Evolutionary conservation across 2,329 filamentous ascomycete species (phyloP).

Genomic region (Didymellaceae sp.): DNA sequence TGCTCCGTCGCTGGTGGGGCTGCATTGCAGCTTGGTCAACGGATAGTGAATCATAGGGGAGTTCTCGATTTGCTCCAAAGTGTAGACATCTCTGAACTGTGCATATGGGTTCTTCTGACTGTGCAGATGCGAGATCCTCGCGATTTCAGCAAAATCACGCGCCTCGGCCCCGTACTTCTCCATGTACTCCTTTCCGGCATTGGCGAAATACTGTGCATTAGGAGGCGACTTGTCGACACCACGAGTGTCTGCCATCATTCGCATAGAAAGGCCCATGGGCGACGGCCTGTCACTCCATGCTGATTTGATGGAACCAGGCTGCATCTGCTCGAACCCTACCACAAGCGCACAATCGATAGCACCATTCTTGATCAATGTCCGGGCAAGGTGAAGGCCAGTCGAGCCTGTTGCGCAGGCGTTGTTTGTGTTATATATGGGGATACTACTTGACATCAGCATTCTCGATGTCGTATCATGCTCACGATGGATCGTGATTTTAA

Average conservation of each 20-base stretch:
- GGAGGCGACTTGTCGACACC: slow-evolving; percentile 80
- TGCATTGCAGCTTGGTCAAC: slow-evolving; percentile 94
- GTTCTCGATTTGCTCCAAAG: slow-evolving; percentile 78
- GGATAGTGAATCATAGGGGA: slow-evolving; percentile 80
- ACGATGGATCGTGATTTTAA: not conserved
- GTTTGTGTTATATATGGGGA: slow-evolving; percentile 97
- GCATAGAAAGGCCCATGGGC: slow-evolving; percentile 73
- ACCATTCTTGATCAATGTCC: slow-evolving; percentile 77
- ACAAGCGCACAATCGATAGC: slow-evolving; percentile 87
- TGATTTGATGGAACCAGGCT: slow-evolving; percentile 78
- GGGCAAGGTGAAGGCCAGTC: slow-evolving; percentile 82
- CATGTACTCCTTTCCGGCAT: slow-evolving; percentile 91
- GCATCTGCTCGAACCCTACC: slow-evolving; percentile 98
- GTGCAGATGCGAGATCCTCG: slow-evolving; percentile 87
- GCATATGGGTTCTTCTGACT: slow-evolving; percentile 90
- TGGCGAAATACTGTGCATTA: slow-evolving; percentile 92
- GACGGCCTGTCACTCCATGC: slow-evolving; percentile 83
- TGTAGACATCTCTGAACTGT: slow-evolving; percentile 91
- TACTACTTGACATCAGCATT: slow-evolving; percentile 52
- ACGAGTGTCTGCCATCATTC: slow-evolving; percentile 83
- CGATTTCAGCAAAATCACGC: slow-evolving; percentile 93
- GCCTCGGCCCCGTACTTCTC: slow-evolving; percentile 86
- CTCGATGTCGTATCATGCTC: not conserved
- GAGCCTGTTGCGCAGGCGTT: slow-evolving; percentile 96
- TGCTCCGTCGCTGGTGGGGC: slow-evolving; percentile 89